phyloP scores from a whole-genome alignment of 2,329 filamentous ascomycete species.

The Ceratocystiopsis minuta region DNA sequence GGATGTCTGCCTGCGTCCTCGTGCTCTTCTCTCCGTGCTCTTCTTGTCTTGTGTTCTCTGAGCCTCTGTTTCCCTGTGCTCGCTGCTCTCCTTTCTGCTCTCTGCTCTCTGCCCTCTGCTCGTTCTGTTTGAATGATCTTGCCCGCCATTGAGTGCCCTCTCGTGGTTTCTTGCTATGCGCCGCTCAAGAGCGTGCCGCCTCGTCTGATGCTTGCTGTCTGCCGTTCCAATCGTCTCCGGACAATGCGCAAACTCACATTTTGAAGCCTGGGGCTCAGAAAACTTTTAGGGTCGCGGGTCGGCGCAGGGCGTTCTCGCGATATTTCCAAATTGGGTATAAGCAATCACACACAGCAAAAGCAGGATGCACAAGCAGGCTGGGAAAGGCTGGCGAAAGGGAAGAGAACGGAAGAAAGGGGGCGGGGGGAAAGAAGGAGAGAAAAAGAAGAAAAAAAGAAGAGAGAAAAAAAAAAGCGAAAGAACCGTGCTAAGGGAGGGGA shows the following conservation, averaged over 20 bases:
- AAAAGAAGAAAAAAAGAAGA: neutral
- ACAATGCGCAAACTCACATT: neutral
- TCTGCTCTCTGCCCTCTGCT: no score
- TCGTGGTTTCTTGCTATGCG: no score
- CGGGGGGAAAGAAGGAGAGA: conserved; percentile 8
- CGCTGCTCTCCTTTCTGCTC: no score
- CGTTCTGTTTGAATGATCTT: no score
- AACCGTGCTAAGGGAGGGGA: conserved; percentile 9
- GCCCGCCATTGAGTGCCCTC: no score
- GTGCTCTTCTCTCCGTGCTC: no score
- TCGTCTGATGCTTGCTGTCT: neutral
- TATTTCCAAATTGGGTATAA: conserved; percentile 11
- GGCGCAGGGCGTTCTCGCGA: conserved; percentile 5
- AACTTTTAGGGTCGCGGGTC: conserved; percentile 1
- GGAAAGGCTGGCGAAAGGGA: conserved; percentile 10
- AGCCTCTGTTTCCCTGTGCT: no score
- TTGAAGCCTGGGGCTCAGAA: neutral
- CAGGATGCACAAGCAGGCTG: conserved; percentile 10
- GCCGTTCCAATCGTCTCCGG: neutral
- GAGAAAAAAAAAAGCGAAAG: conserved; percentile 3
- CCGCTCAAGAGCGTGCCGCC: neutral
- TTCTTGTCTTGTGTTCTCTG: no score
- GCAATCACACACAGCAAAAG: conserved; percentile 10
- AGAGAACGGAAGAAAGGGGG: conserved; percentile 8
- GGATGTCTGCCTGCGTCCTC: no score